Conservation (phyloP, 108 stramenopile genomes). For the Stephanodiscus triporus region DNA sequence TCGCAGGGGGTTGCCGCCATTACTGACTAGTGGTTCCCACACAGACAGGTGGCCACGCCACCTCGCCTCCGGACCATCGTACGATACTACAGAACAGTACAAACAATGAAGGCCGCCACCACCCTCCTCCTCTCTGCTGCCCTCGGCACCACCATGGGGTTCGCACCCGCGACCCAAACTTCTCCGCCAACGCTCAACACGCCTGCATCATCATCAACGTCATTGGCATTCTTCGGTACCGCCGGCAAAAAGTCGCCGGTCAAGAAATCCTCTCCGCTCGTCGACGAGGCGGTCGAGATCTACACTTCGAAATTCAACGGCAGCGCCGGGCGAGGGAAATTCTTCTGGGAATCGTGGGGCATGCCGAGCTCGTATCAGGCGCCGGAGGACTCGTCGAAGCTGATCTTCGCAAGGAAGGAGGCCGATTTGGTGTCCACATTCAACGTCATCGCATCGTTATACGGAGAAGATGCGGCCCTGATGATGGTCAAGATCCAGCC, state of each 20-base stretch:
- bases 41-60: too few relatives aligned
- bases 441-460: constrained; percentile 67
- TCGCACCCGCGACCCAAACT: constrained; percentile 11
- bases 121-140: constrained; percentile 2
- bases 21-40: too few relatives aligned
- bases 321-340: constrained; percentile 11
- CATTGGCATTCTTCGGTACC: constrained; percentile 38
- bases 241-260: constrained; percentile 19
- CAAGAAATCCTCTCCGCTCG: constrained; percentile 39
- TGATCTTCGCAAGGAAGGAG: constrained; percentile 55
- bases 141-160: constrained; percentile 17
- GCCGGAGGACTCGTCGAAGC: constrained; percentile 7
- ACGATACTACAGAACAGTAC: too few relatives aligned
- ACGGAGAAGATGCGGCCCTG: constrained; percentile 82
- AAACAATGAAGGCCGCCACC: constrained; percentile 13
- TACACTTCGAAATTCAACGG: constrained; percentile 56
- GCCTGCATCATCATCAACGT: constrained; percentile 19
- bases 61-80: too few relatives aligned
- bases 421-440: constrained; percentile 49
- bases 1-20: too few relatives aligned
- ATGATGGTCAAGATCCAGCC: constrained; percentile 84
- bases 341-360: constrained; percentile 58
- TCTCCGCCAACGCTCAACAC: neutral
- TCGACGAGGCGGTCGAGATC: constrained; percentile 61
- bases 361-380: constrained; percentile 53